Percentiles rank a stretch among this genome's conserved stretches.
phyloP scores from a whole-genome alignment of 306 rosid genomes.

The Vachellia pachyceras region DNA sequence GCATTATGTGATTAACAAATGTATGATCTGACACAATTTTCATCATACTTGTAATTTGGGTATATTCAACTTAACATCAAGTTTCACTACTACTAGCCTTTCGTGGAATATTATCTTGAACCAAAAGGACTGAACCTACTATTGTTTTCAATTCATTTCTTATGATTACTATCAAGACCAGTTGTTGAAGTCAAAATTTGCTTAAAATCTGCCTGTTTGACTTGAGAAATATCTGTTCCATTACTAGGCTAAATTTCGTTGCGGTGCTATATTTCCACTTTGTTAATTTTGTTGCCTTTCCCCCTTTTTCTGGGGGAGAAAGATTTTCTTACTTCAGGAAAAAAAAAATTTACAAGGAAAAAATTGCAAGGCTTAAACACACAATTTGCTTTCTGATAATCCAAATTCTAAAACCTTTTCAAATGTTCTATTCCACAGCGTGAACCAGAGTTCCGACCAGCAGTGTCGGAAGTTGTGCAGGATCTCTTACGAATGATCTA shows the following conservation, averaged over 20 bases:
- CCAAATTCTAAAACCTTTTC: conserved; percentile 1
- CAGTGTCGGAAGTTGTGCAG: conserved; percentile 80
- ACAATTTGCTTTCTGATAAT: background rate
- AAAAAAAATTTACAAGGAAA: background rate
- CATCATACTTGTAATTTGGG: background rate
- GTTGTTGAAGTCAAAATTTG: background rate
- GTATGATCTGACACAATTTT: background rate
- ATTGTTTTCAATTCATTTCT: no score
- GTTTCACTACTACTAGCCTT: background rate
- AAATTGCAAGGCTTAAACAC: background rate
- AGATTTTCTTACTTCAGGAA: no score
- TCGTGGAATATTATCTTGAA: background rate
- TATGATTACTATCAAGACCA: background rate
- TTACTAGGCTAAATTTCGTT: background rate
- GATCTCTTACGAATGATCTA: conserved; percentile 69
- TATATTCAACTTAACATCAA: background rate
- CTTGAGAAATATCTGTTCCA: background rate
- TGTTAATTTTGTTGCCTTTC: background rate
- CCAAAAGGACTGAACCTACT: no score
- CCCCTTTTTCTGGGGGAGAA: background rate
- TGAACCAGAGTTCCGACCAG: conserved; percentile 93
- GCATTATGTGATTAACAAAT: background rate
- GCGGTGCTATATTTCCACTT: background rate
- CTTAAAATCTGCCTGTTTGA: background rate
- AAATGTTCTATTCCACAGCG: conserved; percentile 53